A percentile compares a stretch with the other conserved stretches of the same genome.
phyloP scores from a whole-genome alignment of 495 filamentous ascomycete species.

The Pyrenula aspistea region DNA sequence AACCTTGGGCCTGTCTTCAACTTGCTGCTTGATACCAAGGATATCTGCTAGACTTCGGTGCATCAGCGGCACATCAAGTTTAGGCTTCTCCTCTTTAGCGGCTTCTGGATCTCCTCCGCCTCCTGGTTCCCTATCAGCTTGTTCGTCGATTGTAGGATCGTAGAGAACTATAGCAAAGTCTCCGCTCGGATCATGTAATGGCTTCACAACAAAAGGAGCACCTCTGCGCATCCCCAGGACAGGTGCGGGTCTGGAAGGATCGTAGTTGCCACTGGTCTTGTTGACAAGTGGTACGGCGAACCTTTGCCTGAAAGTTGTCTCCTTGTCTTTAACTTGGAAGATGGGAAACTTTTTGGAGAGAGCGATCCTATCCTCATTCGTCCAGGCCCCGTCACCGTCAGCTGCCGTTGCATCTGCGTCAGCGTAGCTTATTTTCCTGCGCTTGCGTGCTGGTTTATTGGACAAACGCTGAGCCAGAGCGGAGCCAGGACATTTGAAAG shows the following conservation, averaged over 20 bases:
- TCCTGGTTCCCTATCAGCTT: slow-evolving; percentile 41
- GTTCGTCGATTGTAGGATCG: slow-evolving; percentile 88
- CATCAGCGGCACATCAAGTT: slow-evolving; percentile 68
- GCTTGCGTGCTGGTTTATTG: slow-evolving; percentile 75
- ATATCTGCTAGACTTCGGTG: slow-evolving; percentile 96
- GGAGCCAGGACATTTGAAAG: slow-evolving; percentile 88
- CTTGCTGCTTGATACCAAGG: slow-evolving; percentile 82
- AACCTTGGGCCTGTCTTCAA: slow-evolving; percentile 69
- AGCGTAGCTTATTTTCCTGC: slow-evolving; percentile 79
- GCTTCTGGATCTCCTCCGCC: slow-evolving; percentile 38
- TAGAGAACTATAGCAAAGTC: slow-evolving; percentile 96
- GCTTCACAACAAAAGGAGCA: slow-evolving; percentile 74
- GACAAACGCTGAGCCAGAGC: slow-evolving; percentile 58
- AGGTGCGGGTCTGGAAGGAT: slow-evolving; percentile 67
- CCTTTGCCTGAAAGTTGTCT: slow-evolving; percentile 62
- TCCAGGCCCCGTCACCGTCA: slow-evolving; percentile 67
- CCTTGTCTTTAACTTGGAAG: slow-evolving; percentile 83
- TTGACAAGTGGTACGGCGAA: slow-evolving; percentile 82
- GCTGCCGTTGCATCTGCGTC: slow-evolving; percentile 59
- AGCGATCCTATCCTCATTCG: slow-evolving; percentile 77
- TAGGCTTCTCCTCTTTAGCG: slow-evolving; percentile 34
- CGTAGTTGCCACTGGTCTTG: slow-evolving; percentile 60
- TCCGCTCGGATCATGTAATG: slow-evolving; percentile 86
- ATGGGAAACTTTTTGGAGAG: slow-evolving; percentile 81
- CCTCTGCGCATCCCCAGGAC: slow-evolving; percentile 77